These are phyloP conservation scores for Agrocybe praecox DNA, from an alignment of 768 basidiomycete genomes.

Conservation along the genomic window DNA sequence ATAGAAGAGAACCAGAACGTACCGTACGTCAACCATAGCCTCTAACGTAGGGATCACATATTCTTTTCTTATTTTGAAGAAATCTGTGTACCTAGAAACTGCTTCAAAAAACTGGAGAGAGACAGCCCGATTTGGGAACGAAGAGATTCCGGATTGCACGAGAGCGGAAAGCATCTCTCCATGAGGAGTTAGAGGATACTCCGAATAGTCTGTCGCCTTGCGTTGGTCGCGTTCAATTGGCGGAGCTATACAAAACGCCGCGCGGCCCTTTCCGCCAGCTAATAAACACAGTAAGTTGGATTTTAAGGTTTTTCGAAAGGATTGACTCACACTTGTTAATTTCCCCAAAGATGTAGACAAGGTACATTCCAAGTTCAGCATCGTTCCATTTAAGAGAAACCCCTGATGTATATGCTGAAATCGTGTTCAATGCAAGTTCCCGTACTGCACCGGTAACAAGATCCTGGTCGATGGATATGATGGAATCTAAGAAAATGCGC, in stretches of 20 bases:
- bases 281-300: slow-evolving; percentile 13
- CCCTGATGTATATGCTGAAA: slow-evolving; percentile 69
- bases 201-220: slow-evolving; percentile 70
- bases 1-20: slow-evolving; percentile 25
- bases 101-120: slow-evolving; percentile 93
- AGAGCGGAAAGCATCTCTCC: slow-evolving; percentile 89
- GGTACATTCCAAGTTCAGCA: slow-evolving; percentile 90
- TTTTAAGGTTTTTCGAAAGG: background rate
- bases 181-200: slow-evolving; percentile 84
- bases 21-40: slow-evolving; percentile 86
- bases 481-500: slow-evolving; percentile 83
- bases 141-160: slow-evolving; percentile 79
- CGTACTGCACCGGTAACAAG: slow-evolving; percentile 82
- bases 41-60: slow-evolving; percentile 87
- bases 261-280: slow-evolving; percentile 81
- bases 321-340: slow-evolving; percentile 76
- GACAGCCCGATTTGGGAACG: slow-evolving; percentile 84
- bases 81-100: slow-evolving; percentile 89
- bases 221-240: slow-evolving; percentile 67
- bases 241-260: slow-evolving; percentile 84
- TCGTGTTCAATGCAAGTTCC: slow-evolving; percentile 71
- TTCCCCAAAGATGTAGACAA: slow-evolving; percentile 94
- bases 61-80: slow-evolving; percentile 92
- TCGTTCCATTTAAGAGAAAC: slow-evolving; percentile 83
- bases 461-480: slow-evolving; percentile 82